Evolutionary conservation across 352 stramenopile species (phyloP), one percentile per base, ranked within the genome.

Genomic region (Phytophthora multivora): DNA sequence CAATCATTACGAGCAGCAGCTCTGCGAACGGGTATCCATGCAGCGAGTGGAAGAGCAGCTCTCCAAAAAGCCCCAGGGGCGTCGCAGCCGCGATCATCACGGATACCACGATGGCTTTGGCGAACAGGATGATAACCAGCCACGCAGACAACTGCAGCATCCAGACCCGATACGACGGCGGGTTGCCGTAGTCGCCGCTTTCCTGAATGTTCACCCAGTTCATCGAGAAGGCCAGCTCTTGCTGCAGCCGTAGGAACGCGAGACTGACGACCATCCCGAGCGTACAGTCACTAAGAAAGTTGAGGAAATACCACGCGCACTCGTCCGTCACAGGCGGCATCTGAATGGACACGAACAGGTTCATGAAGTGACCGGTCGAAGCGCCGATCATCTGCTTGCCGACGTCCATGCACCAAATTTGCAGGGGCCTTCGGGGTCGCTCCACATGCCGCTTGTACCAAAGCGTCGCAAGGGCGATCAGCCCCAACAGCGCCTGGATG

Each of bases 391-490:
- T 84, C 69, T 91, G 86, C 66, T 93, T 92, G 70, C 79, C 81
- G n/a, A 93, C 82, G 57, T 95, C 83, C 80, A 93, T 80, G 25
- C 70, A 35, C 83, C 83, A 95, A 57, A 91, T 86, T 70, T 91
- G 70, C 21, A 91, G 67, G 48, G 86, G 81, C 16, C 83, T 74
- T 35, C 73, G 72, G 8, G 85, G 85, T 0, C 81, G 77, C 60
- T 94, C 85, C 11, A 93, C 83, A 52, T 92, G 83, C 26, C 83
- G 82, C 70, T 95, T 95, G 79, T 91, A 95, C 80, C 82, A 91
- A 16, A 95, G 73, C 43, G 80, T 93, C 23, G 53, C 76, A 26
- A 91, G 66, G 31, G 83, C 83, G 35, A 90, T 82, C 23, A 88
- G 47, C 8, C 76, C 81, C 26, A 94, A 67, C 42, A 91, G 62